Percentiles rank a stretch among this genome's conserved stretches.
Conservation (phyloP, 2,329 filamentous ascomycete species). For the Rhynchosporium secalis region DNA sequence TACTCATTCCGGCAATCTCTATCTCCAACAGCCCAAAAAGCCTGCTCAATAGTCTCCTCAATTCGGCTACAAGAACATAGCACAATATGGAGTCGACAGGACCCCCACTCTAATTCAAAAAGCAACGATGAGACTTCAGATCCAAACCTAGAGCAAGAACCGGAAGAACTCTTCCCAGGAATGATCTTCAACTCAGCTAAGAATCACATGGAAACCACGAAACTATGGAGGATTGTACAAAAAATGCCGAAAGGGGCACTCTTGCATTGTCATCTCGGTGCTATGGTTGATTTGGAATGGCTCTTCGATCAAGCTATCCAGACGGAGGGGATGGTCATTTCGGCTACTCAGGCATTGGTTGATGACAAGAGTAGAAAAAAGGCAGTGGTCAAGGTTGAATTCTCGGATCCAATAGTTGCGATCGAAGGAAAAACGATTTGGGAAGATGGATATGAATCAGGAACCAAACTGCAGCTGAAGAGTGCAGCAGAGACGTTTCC, state of each 20-base stretch:
- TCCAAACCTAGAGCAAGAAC: slow-evolving; percentile 42
- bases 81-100: slow-evolving; percentile 67
- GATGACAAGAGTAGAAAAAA: slow-evolving; percentile 52
- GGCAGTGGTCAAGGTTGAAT: slow-evolving; percentile 58
- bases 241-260: slow-evolving; percentile 85
- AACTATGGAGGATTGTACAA: slow-evolving; percentile 78
- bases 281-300: slow-evolving; percentile 83
- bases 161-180: slow-evolving; percentile 71
- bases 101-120: background rate
- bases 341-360: slow-evolving; percentile 54
- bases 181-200: slow-evolving; percentile 90
- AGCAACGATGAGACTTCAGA: slow-evolving; percentile 59
- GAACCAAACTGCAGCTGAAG: slow-evolving; percentile 39
- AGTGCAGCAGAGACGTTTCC: slow-evolving; percentile 72
- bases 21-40: slow-evolving; percentile 72
- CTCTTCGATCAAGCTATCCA: slow-evolving; percentile 68
- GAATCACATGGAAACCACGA: slow-evolving; percentile 75
- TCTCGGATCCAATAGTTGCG: slow-evolving; percentile 41
- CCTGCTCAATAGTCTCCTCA: slow-evolving; percentile 73
- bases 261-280: slow-evolving; percentile 84
- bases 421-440: slow-evolving; percentile 53
- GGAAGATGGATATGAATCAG: slow-evolving; percentile 58
- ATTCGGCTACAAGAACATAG: slow-evolving; percentile 74
- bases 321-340: slow-evolving; percentile 72
- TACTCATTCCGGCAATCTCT: slow-evolving; percentile 68